phyloP scores from a whole-genome alignment of 805 yeast genomes.

The Metschnikowia lunata region DNA sequence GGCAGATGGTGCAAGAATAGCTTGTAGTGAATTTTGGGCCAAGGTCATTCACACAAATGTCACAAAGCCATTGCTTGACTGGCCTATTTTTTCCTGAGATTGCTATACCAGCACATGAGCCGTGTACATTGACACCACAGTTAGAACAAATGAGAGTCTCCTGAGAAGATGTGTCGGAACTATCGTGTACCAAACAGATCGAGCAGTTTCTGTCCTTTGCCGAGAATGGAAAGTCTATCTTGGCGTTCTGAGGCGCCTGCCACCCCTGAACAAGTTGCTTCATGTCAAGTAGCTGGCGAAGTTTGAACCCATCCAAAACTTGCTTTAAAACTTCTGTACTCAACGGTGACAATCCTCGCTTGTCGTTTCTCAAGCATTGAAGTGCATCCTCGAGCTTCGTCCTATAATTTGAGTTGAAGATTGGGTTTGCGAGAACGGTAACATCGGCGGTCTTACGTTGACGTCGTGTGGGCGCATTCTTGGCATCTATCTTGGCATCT shows the following conservation, averaged over 20 bases:
- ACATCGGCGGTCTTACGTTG: constrained; percentile 13
- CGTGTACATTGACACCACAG: constrained; percentile 71
- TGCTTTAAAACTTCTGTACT: constrained; percentile 10
- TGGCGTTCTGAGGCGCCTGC: constrained; percentile 13
- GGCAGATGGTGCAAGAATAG: constrained; percentile 66
- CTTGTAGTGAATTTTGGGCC: constrained; percentile 54
- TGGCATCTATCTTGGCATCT: constrained; percentile 1
- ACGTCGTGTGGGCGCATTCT: constrained; percentile 4
- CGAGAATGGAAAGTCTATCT: constrained; percentile 11
- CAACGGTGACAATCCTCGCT: constrained; percentile 16
- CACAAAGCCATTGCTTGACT: constrained; percentile 67
- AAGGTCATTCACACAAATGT: constrained; percentile 66
- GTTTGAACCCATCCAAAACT: constrained; percentile 2
- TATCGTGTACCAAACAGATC: constrained; percentile 47
- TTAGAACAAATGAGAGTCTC: constrained; percentile 51
- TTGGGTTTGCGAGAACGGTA: constrained; percentile 15
- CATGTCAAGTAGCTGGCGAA: constrained; percentile 26
- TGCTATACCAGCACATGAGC: constrained; percentile 57
- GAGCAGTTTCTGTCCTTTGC: constrained; percentile 39
- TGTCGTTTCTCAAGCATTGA: constrained; percentile 16
- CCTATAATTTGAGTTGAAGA: constrained; percentile 21
- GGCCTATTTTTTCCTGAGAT: constrained; percentile 21
- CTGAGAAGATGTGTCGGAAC: constrained; percentile 18
- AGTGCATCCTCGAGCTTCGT: background rate
- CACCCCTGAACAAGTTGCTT: constrained; percentile 12